phyloP scores from a whole-genome alignment of 306 rosid species.

The Vachellia collinsii region DNA sequence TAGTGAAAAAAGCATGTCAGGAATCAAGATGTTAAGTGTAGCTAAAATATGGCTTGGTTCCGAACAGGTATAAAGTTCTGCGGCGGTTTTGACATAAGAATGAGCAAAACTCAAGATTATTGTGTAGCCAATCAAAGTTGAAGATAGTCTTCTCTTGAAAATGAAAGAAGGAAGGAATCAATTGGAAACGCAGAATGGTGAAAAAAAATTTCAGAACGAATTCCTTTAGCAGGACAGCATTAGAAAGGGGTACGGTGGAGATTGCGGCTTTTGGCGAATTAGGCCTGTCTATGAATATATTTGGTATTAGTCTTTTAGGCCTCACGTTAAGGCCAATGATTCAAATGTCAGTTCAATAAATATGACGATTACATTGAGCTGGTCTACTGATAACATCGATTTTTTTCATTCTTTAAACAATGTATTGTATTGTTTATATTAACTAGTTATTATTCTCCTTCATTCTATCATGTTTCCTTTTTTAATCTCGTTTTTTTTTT shows the following conservation, averaged over 20 bases:
- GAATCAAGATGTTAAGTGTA: neutral
- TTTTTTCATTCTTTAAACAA: neutral
- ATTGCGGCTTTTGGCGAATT: neutral
- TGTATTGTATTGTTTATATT: neutral
- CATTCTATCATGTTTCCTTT: neutral
- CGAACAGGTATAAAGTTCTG: slow-evolving; percentile 50
- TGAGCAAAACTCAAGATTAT: slow-evolving; percentile 24
- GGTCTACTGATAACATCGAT: neutral
- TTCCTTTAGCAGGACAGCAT: slow-evolving; percentile 26
- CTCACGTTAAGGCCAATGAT: neutral
- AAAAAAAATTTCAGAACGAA: neutral
- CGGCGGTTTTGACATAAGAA: slow-evolving; percentile 20
- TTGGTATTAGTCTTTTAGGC: neutral
- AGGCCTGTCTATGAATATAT: neutral
- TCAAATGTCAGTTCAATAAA: neutral
- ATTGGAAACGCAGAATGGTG: neutral
- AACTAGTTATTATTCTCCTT: neutral
- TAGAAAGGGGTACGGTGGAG: neutral
- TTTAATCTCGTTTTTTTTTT: neutral
- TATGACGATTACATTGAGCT: neutral
- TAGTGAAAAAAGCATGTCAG: neutral
- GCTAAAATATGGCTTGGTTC: neutral
- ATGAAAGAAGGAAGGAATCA: slow-evolving; percentile 21
- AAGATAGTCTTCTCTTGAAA: slow-evolving; percentile 35
- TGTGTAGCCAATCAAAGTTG: slow-evolving; percentile 30